These are phyloP conservation scores for Xylaria polymorpha DNA, from an alignment of 2,329 filamentous ascomycete genomes.

Conservation along the genomic window DNA sequence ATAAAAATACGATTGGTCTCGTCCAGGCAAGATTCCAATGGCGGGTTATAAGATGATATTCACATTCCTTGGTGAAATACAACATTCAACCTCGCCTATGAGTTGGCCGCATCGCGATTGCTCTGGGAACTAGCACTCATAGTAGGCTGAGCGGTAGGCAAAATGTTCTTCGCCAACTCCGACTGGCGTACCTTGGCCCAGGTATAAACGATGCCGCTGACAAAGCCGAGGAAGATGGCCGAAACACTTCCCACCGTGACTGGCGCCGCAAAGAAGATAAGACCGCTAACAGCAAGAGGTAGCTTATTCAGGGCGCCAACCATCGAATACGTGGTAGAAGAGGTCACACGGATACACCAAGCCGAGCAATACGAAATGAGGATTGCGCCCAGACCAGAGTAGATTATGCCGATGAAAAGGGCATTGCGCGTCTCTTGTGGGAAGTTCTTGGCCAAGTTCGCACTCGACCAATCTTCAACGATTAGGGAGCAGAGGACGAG, in stretches of 20 bases:
- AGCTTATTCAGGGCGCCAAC: conserved; percentile 98
- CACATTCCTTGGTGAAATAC: conserved; percentile 29
- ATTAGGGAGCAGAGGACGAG: conserved; percentile 84
- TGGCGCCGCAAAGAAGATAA: conserved; percentile 95
- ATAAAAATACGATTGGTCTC: conserved; percentile 36
- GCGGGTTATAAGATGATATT: conserved; percentile 14
- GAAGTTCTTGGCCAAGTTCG: conserved; percentile 89
- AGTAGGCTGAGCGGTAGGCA: conserved; percentile 75
- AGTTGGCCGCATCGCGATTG: conserved; percentile 85
- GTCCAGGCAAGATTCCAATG: conserved; percentile 21
- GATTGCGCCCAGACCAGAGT: conserved; percentile 91
- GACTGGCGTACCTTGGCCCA: conserved; percentile 87
- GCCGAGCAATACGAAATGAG: conserved; percentile 99
- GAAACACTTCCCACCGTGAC: conserved; percentile 92
- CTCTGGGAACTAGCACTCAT: conserved; percentile 94
- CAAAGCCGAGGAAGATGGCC: conserved; percentile 89
- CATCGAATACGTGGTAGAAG: conserved; percentile 98
- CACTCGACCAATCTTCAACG: conserved; percentile 89
- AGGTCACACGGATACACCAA: conserved; percentile 98
- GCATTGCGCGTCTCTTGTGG: conserved; percentile 81
- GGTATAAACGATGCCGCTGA: conserved; percentile 92
- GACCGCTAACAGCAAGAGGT: conserved; percentile 89
- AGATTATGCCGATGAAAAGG: conserved; percentile 88
- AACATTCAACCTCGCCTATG: conserved; percentile 53
- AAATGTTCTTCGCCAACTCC: conserved; percentile 70